Evolutionary conservation across 1,139 yeast species (phyloP), one percentile per base, ranked within the genome.

Genomic region (Eremothecium coryli): DNA sequence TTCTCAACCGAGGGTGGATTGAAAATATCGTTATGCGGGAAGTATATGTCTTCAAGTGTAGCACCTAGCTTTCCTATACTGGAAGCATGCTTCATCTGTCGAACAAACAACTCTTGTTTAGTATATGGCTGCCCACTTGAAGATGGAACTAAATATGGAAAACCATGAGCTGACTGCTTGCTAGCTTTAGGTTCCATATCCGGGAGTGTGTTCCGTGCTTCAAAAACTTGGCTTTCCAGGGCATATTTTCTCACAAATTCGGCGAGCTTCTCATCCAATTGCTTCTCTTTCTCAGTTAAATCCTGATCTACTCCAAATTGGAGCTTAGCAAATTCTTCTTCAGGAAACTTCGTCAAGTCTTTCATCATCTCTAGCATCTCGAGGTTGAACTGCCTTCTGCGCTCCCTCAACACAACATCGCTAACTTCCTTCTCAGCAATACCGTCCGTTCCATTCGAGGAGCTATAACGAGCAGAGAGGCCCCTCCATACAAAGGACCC

Each of bases 101-200:
- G 76, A 42, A 84, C 64, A 44, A 70, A 79, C 36, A 86, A 67
- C 55, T 86, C 96, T 50, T 82, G 88, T 22, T 65, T 61, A 0
- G 93, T 70, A 58, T 82, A 86, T 22, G 78, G 69, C 45, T 69
- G 69, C 13, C 55, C 57, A 12, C 43, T 45, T 9, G 49, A 33
- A 1, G 66, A 56, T n/a, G 56, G 60, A 28, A 55, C 54, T 21
- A 64, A 40, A 27, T 47, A 55, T 26, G 68, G 67, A 40, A 47
- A 60, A 27, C 43, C 28, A 38, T 30, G 21, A 30, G 32, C 12
- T 31, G 16, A 13, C 29, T 15, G 30, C 31, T 25, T 32, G 33
- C 13, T 18, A 11, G 11, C 17, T 18, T 31, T 38, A 23, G 26
- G 21, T 14, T 38, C 37, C 18, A 29, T 36, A 20, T 41, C 40